A percentile compares a stretch with the other conserved stretches of the same genome.
Conservation (phyloP, 192 early-diverging fungal species). For the Umbelopsis sp. region DNA sequence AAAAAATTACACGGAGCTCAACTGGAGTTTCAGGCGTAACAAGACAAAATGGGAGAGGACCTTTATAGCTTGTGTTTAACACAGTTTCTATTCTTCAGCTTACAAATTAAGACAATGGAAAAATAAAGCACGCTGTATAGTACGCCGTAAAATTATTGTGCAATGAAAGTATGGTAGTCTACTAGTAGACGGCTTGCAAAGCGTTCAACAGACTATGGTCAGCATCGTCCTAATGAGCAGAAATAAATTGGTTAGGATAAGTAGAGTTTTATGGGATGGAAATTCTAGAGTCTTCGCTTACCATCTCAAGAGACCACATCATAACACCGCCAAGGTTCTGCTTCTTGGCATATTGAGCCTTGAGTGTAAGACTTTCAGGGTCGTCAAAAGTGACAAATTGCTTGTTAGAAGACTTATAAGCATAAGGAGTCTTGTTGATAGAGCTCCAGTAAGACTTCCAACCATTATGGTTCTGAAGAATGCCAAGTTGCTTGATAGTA, state of each 20-base stretch:
- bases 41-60: too few species aligned
- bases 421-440: slow-evolving; percentile 65
- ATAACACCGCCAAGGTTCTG: slow-evolving; percentile 60
- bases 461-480: slow-evolving; percentile 21
- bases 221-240: slow-evolving; percentile 18
- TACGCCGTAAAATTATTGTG: not conserved
- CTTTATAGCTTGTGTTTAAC: not conserved
- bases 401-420: slow-evolving; percentile 57
- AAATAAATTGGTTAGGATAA: not conserved
- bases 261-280: not conserved
- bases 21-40: too few species aligned
- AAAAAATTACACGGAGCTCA: too few species aligned
- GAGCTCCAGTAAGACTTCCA: slow-evolving; percentile 73
- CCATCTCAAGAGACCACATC: slow-evolving; percentile 59
- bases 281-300: not conserved
- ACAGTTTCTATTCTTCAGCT: not conserved
- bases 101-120: not conserved
- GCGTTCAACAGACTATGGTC: slow-evolving; percentile 20
- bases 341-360: slow-evolving; percentile 56
- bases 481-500: slow-evolving; percentile 14
- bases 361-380: slow-evolving; percentile 48
- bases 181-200: slow-evolving; percentile 17
- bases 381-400: slow-evolving; percentile 78
- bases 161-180: too few species aligned
- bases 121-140: not conserved